Base-by-base conservation (phyloP, 2,329 filamentous ascomycete genomes). In the Penicillium sp. region DNA sequence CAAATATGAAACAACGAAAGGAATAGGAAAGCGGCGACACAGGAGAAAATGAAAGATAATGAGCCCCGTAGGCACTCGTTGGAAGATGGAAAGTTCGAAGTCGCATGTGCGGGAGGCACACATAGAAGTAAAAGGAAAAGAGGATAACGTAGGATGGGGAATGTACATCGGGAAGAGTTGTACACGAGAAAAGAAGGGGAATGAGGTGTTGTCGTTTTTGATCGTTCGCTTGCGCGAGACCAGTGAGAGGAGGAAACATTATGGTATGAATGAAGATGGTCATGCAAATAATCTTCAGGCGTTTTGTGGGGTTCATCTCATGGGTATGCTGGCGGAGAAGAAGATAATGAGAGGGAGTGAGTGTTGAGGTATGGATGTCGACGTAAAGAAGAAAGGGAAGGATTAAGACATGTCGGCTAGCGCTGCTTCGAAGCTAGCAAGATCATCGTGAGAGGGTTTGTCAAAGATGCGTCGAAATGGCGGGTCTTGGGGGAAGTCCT, bases 401-500 rank as follows among this genome's bases (percentile, higher is more conserved):
- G 16, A 36, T 31, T 40, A 34, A 53, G 40, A 58, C 55, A 57
- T 58, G 41, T 64, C 59, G 31, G 58, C 56, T 43, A 61, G 58
- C 22, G 55, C 60, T 53, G 62, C 53, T 40, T 62, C 60, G 46
- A 65, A 62, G 41, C 54, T 56, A 48, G 67, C 59, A 57, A 68
- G 37, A 55, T 67, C 54, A 54, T 68, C 58, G 56, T 62, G 56
- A 40, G 64, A 57, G 25, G 73, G 66, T 52, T 71, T 71, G 43
- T 72, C 64, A 51, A 77, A 77, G 18, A 77, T 75, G 48, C 72
- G 72, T 59, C 73, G 74, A 56, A 77, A 76, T 16, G 73, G 69
- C 16, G 73, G 74, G 57, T 74, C 70, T 31, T 67, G 66, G 25
- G 63, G 61, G 16, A 63, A 64, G 44, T 59, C 52, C 36, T 66